These are phyloP conservation scores for Rubroboletus satanas DNA, from an alignment of 768 basidiomycete genomes.

Conservation along the genomic window DNA sequence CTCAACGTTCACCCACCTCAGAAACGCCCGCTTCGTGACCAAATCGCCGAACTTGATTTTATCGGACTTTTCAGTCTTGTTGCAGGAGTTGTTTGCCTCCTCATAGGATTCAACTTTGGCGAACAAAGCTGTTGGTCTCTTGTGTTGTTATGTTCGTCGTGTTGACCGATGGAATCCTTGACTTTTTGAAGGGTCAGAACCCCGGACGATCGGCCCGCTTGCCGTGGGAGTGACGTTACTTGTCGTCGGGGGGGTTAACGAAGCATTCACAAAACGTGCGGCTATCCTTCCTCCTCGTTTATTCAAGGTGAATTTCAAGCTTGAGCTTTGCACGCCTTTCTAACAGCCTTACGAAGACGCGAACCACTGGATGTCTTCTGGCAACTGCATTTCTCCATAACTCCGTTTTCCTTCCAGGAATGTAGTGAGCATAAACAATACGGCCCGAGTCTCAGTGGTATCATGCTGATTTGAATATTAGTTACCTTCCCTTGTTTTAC, in stretches of 20 bases:
- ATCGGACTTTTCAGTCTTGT: constrained; percentile 60
- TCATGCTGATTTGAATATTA: constrained; percentile 1
- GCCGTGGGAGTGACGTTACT: constrained; percentile 51
- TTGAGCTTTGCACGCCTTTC: not conserved
- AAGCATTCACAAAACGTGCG: constrained; percentile 55
- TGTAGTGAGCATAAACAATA: constrained; percentile 17
- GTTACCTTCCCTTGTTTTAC: constrained; percentile 72
- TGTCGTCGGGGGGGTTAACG: constrained; percentile 50
- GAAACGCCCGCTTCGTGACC: constrained; percentile 52
- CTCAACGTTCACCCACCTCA: constrained; percentile 71
- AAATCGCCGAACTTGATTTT: constrained; percentile 66
- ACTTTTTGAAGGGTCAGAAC: constrained; percentile 44
- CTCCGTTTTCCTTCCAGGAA: constrained; percentile 51
- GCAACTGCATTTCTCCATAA: constrained; percentile 59
- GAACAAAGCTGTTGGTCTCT: constrained; percentile 55
- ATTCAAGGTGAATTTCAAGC: constrained; percentile 49
- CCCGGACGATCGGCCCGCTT: constrained; percentile 55
- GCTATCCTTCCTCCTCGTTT: constrained; percentile 73
- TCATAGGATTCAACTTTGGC: constrained; percentile 70
- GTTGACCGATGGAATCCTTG: not conserved
- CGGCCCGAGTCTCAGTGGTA: no score
- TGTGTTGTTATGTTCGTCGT: not conserved
- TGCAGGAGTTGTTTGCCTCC: constrained; percentile 58
- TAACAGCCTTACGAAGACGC: constrained; percentile 43
- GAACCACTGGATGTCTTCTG: constrained; percentile 63